Conservation (phyloP, 2,329 filamentous ascomycete genomes). For the Phaeosphaeriaceae sp. region DNA sequence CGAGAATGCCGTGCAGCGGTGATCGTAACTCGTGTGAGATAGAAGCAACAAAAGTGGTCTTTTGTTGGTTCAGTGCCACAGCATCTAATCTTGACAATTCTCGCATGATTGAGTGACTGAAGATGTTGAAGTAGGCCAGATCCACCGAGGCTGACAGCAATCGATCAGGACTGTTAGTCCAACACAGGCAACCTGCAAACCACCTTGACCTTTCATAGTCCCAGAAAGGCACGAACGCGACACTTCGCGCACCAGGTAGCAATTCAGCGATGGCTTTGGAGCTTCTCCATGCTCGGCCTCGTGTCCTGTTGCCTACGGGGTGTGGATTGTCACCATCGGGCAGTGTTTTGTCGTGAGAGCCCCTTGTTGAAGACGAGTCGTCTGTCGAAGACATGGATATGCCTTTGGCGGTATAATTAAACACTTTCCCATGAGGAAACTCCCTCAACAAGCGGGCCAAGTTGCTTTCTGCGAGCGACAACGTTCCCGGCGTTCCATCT, state of each 20-base stretch:
- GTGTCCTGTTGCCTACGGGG: background rate
- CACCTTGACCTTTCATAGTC: constrained; percentile 47
- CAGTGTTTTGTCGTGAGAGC: background rate
- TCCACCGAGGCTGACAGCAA: constrained; percentile 39
- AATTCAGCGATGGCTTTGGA: background rate
- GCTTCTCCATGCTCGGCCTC: background rate
- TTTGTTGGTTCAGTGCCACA: constrained; percentile 52
- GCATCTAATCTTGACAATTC: constrained; percentile 63
- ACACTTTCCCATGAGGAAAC: constrained; percentile 1
- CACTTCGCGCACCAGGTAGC: constrained; percentile 34
- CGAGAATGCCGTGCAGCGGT: constrained; percentile 50
- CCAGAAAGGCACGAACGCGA: constrained; percentile 51
- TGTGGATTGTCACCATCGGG: background rate
- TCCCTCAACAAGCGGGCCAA: constrained; percentile 1
- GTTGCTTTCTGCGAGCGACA: background rate
- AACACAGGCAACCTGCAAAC: constrained; percentile 47
- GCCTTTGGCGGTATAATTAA: background rate
- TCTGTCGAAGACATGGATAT: constrained; percentile 2
- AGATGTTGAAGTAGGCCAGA: constrained; percentile 43
- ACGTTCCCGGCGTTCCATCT: background rate
- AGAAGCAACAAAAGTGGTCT: constrained; percentile 60
- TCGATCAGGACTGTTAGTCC: constrained; percentile 39
- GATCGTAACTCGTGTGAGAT: constrained; percentile 61
- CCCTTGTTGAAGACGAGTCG: background rate
- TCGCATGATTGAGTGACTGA: constrained; percentile 61